Evolutionary conservation across 83 land plant species (phyloP).

Genomic region (Picea engelmannii): DNA sequence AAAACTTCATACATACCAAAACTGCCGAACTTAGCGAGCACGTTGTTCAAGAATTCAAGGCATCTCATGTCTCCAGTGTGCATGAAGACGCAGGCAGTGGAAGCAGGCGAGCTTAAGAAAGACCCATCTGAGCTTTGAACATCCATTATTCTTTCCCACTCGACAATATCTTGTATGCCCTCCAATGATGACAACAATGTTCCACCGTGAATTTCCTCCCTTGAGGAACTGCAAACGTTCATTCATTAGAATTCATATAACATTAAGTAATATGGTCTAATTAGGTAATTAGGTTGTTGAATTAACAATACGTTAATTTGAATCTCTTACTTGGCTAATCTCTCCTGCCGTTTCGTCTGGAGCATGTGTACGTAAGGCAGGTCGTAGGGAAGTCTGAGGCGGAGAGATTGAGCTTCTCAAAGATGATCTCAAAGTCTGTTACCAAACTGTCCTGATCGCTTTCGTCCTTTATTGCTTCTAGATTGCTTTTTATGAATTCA

Average conservation of each 20-base stretch:
- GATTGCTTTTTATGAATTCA: not conserved
- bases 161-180: constrained; percentile 28
- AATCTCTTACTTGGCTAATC: constrained; percentile 25
- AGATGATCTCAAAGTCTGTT: constrained; percentile 36
- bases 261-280: not conserved
- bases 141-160: constrained; percentile 35
- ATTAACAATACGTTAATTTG: not conserved
- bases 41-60: constrained; percentile 22
- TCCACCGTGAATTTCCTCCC: constrained; percentile 30
- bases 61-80: constrained; percentile 34
- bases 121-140: constrained; percentile 39
- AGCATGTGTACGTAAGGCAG: constrained; percentile 20
- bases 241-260: too few relatives aligned
- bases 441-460: not conserved
- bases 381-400: constrained; percentile 35
- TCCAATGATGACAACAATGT: constrained; percentile 39
- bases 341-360: constrained; percentile 7
- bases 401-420: constrained; percentile 33
- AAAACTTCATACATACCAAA: constrained; percentile 16
- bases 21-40: constrained; percentile 23
- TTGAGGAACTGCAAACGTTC: constrained; percentile 25
- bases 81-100: constrained; percentile 41
- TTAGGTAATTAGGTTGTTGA: not conserved
- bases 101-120: constrained; percentile 34
- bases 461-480: not conserved